These are phyloP conservation scores for Fusarium sublunatum DNA, from an alignment of 2,329 filamentous ascomycete genomes.

Conservation along the genomic window DNA sequence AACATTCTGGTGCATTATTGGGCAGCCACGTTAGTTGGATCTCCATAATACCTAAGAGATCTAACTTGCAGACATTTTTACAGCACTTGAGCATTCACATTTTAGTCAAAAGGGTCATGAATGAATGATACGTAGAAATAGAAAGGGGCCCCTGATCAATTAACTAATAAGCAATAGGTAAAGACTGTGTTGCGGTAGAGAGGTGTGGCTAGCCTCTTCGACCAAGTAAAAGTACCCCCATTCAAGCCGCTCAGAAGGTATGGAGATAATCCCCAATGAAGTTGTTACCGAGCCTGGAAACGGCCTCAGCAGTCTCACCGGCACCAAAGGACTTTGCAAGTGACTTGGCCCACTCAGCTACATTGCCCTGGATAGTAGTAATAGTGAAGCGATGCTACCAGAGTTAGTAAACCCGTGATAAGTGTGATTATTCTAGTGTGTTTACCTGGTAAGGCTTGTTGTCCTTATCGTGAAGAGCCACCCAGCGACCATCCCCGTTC, in stretches of 20 bases:
- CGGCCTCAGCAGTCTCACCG: conserved; percentile 20
- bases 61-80: too few relatives aligned
- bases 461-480: conserved; percentile 30
- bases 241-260: conserved; percentile 20
- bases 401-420: neutral
- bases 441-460: conserved; percentile 37
- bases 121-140: too few relatives aligned
- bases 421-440: rapidly evolving
- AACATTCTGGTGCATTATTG: too few relatives aligned
- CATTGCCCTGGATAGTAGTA: conserved; percentile 13
- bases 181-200: too few relatives aligned
- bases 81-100: too few relatives aligned
- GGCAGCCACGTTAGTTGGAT: too few relatives aligned
- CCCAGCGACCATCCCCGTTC: conserved; percentile 26
- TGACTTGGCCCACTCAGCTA: conserved; percentile 11
- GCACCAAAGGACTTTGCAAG: conserved; percentile 24
- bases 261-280: conserved; percentile 34
- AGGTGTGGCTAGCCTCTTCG: too few relatives aligned
- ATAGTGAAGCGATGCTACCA: conserved; percentile 33
- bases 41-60: too few relatives aligned
- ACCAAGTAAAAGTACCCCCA: too few relatives aligned
- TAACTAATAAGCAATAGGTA: too few relatives aligned
- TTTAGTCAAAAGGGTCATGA: too few relatives aligned
- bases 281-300: conserved; percentile 16
- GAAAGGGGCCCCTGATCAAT: too few relatives aligned